Percentiles rank a stretch among this genome's conserved stretches.
phyloP scores from a whole-genome alignment of 305 asterid species.

The Solanum hybrid region DNA sequence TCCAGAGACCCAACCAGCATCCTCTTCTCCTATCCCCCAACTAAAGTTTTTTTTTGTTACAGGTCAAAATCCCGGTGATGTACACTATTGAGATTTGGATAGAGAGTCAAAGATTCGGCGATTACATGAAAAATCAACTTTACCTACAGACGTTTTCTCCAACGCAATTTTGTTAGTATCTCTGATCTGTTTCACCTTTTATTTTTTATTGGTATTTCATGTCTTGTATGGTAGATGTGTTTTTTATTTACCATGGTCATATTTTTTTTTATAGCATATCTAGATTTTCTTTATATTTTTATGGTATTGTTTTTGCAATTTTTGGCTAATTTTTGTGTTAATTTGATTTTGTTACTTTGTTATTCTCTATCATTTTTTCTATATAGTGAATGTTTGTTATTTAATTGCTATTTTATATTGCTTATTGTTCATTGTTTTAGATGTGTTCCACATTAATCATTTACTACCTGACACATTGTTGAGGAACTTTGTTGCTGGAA shows the following conservation, averaged over 20 bases:
- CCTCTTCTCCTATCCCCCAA: neutral
- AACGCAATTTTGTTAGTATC: neutral
- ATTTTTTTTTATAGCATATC: neutral
- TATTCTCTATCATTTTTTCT: too few species aligned
- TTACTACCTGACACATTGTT: too few species aligned
- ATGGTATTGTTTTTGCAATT: too few species aligned
- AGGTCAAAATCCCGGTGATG: neutral
- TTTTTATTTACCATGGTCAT: neutral
- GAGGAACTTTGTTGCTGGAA: too few species aligned
- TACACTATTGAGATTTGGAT: too few species aligned
- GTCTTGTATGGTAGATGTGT: neutral
- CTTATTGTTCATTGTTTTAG: too few species aligned
- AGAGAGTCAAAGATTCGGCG: neutral
- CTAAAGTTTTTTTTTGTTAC: neutral
- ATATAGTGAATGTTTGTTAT: neutral
- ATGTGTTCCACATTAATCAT: neutral
- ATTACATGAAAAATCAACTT: neutral
- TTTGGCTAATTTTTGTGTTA: neutral
- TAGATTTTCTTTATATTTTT: too few species aligned
- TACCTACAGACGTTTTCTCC: neutral
- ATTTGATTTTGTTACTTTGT: too few species aligned
- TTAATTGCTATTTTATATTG: too few species aligned
- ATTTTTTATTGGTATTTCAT: too few species aligned
- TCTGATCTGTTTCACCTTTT: neutral
- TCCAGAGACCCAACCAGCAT: neutral